Evolutionary conservation across 1,139 yeast species (phyloP).

Genomic region (Waltiozyma sp.): DNA sequence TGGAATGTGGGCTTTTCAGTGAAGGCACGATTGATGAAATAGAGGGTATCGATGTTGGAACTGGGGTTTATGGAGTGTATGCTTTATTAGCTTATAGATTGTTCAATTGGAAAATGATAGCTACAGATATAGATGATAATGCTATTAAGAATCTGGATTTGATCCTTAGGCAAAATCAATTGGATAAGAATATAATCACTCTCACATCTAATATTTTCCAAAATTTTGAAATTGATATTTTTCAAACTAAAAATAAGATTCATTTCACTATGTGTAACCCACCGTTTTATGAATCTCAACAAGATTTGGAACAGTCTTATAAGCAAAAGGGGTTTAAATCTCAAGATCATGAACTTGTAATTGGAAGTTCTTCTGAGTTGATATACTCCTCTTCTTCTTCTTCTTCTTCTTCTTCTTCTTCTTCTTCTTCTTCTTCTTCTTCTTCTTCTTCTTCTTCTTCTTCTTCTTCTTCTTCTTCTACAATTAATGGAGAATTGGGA

Average conservation of each 20-base stretch:
- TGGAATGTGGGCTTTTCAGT: conserved; percentile 5
- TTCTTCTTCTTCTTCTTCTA: too few species aligned
- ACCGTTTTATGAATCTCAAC: conserved; percentile 28
- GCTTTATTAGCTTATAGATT: conserved; percentile 23
- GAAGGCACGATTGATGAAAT: not conserved
- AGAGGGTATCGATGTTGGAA: conserved; percentile 23
- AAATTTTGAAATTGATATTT: not conserved
- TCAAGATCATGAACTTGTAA: conserved; percentile 8
- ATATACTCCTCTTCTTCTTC: conserved; percentile 13
- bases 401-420: too few species aligned
- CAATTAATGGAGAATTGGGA: conserved; percentile 32
- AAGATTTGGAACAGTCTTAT: conserved; percentile 18
- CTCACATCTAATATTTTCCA: not conserved
- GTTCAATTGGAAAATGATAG: conserved; percentile 8
- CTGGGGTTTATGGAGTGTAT: conserved; percentile 32
- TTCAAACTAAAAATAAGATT: not conserved
- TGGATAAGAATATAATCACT: not conserved
- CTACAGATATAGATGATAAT: conserved; percentile 1
- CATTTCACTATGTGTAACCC: conserved; percentile 34
- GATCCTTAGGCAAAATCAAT: conserved; percentile 16
- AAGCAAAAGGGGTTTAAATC: conserved; percentile 7
- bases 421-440: too few species aligned
- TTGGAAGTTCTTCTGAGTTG: conserved; percentile 22
- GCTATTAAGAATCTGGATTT: conserved; percentile 20
- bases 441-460: too few species aligned